Percentiles rank a stretch among this genome's conserved stretches.
Conservation (phyloP, 2,329 filamentous ascomycete genomes). For the Phyllosticta citribraziliensis region DNA sequence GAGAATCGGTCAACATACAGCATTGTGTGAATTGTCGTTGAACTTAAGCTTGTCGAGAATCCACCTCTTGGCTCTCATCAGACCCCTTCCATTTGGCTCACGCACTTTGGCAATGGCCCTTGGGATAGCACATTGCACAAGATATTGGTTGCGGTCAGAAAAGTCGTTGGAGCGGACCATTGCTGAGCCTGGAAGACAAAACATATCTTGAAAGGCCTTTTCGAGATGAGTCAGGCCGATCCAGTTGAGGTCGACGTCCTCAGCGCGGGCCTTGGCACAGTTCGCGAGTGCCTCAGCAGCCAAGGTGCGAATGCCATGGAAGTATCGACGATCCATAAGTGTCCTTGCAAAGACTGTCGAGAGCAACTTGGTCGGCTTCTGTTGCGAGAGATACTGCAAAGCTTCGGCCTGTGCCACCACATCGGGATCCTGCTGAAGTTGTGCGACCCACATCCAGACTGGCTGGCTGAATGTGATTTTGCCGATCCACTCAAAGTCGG, state of each 20-base stretch:
- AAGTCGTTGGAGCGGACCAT: slow-evolving; percentile 90
- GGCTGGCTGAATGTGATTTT: slow-evolving; percentile 75
- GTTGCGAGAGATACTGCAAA: slow-evolving; percentile 61
- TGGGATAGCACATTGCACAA: slow-evolving; percentile 75
- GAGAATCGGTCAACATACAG: slow-evolving; percentile 17
- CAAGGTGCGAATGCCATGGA: slow-evolving; percentile 81
- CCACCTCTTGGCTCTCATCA: slow-evolving; percentile 68
- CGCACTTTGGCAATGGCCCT: slow-evolving; percentile 70
- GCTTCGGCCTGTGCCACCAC: slow-evolving; percentile 77
- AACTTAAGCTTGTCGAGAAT: slow-evolving; percentile 81
- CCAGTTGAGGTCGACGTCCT: slow-evolving; percentile 53
- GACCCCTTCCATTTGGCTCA: slow-evolving; percentile 65
- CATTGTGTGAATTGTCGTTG: slow-evolving; percentile 89
- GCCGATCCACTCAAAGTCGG: slow-evolving; percentile 96
- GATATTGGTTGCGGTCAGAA: slow-evolving; percentile 72
- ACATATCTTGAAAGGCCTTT: slow-evolving; percentile 78
- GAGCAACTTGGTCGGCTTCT: slow-evolving; percentile 65
- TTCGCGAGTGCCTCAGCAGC: slow-evolving; percentile 70
- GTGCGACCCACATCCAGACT: slow-evolving; percentile 95
- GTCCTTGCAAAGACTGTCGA: slow-evolving; percentile 86
- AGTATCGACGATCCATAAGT: slow-evolving; percentile 84
- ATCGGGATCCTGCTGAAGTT: slow-evolving; percentile 92
- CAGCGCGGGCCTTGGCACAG: slow-evolving; percentile 49
- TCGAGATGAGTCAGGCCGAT: slow-evolving; percentile 76
- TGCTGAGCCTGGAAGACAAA: slow-evolving; percentile 67